These are phyloP conservation scores for Penicillium flavigenum DNA, from an alignment of 495 filamentous ascomycete genomes.

Conservation along the genomic window DNA sequence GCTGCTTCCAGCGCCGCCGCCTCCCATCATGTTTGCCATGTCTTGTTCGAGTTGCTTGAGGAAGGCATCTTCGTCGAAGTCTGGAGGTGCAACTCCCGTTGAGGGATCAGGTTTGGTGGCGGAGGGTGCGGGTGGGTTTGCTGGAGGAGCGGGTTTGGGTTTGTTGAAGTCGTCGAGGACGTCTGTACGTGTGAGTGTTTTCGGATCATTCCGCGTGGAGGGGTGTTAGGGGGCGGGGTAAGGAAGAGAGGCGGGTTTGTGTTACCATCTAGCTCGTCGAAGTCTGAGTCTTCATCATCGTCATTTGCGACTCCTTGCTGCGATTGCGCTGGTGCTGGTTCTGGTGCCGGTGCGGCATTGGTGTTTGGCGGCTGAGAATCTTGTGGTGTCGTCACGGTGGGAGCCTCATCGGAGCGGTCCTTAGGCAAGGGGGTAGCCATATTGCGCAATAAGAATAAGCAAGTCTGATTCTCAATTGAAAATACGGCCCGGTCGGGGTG, in stretches of 20 bases:
- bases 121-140: slow-evolving; percentile 4
- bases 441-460: neutral
- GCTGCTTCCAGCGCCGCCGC: slow-evolving; percentile 14
- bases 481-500: neutral
- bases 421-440: neutral
- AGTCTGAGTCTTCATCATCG: slow-evolving; percentile 57
- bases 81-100: slow-evolving; percentile 21
- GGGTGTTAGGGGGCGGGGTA: neutral
- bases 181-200: slow-evolving; percentile 50
- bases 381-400: neutral
- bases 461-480: neutral
- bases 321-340: slow-evolving; percentile 6
- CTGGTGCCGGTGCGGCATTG: neutral
- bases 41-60: slow-evolving; percentile 78
- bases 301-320: slow-evolving; percentile 24
- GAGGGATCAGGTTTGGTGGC: slow-evolving; percentile 16
- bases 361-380: neutral
- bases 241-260: neutral
- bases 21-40: slow-evolving; percentile 76
- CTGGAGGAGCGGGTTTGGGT: slow-evolving; percentile 43
- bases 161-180: slow-evolving; percentile 84
- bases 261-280: slow-evolving; percentile 87
- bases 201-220: neutral
- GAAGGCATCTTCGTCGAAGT: slow-evolving; percentile 62
- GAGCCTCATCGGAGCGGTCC: neutral